Base-by-base conservation (phyloP, 2,329 filamentous ascomycete species). In the Scedosporium aurantiacum region DNA sequence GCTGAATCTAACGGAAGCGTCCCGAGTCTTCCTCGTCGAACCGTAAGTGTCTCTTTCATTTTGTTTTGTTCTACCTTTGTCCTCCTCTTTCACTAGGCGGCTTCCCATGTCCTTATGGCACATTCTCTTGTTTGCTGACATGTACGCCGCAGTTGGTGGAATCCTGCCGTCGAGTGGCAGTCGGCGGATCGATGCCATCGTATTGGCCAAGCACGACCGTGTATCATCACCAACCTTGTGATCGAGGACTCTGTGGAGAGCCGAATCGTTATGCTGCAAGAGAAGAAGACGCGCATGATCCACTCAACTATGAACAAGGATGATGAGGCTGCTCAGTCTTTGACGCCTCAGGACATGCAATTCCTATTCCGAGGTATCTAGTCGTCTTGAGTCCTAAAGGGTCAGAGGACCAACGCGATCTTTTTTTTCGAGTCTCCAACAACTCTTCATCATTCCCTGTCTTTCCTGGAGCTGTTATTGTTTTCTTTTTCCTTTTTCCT, bases 91-190 rank as follows among this genome's bases (percentile, higher is more conserved):
- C 57, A 63, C 50, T 65, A 65, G 18, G 54, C n/a, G 23, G 64
- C 28, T 21, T 47, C 2, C 12, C 56, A 72, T 72, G 66, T 6
- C 27, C 5, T 37, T 63, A 50, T 59, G 4, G 21, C n/a, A 3
- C 23, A 45, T 43, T 41, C 21, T 43, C n/a, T 57, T 4, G 10
- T 16, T 2, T 59, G 28, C 66, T 73, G 63, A 76, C 60, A 18
- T 4, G 27, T 63, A 37, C 64, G 16, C 16, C 41, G n/a, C 66
- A 91, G 89, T 67, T 97, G 94, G 94, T 99, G 94, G 94, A 97
- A 97, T 67, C 94, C 94, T n/a, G 92, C 92, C n/a, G 93, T 93
- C 0, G 94, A 99, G 76, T 99, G 94, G 94, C 94, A 99, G 75
- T 94, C 89, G 64, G 94, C 94, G 2, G 94, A 99, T 72, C 84